Base-by-base conservation (phyloP, 1,139 yeast species). In the Geotrichum australiense region DNA sequence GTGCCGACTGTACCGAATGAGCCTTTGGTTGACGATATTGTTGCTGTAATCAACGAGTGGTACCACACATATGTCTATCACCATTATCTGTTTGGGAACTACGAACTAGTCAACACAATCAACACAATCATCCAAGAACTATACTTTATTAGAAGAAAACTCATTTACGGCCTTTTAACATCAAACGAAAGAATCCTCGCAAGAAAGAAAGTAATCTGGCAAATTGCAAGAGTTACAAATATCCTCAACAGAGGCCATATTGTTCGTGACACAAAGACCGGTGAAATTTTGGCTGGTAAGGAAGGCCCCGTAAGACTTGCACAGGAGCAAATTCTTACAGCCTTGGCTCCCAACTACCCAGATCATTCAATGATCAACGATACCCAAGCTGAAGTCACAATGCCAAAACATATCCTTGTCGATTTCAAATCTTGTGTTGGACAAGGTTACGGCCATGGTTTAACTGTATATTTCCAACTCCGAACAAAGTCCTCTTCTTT, bases 331-430 rank as follows among this genome's bases (percentile, higher is more conserved):
- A 68, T 79, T 40, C 68, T 79, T 43, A 73, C 80, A 59, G 86
- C 94, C 0, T 66, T 86, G 47, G 76, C 83, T 15, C 80, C 89
- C 16, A 77, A 78, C 52, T 82, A 75, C 59, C 91, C 94, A 5
- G 53, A 70, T 39, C 52, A 52, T 42, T 66, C 61, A 42, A 58
- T 48, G 51, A 63, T 47, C 46, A 59, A 49, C 20, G 63, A 52
- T 21, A 33, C 36, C 1, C 35, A 52, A 5, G 50, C 58, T 55
- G 68, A 52, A 59, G 54, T 53, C n/a, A 55, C 64, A 2, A 64
- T 74, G 48, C 87, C 87, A 16, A 78, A 87, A 1, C 89, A 84
- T 58, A 74, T 86, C 48, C 64, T 85, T 58, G 86, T 84, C 37
- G 94, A 83, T 59, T 80, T 84, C 61, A 79, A 78, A 56, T 74